Base-by-base conservation (phyloP, 352 stramenopile species). In the Globisporangium megalacanthum region DNA sequence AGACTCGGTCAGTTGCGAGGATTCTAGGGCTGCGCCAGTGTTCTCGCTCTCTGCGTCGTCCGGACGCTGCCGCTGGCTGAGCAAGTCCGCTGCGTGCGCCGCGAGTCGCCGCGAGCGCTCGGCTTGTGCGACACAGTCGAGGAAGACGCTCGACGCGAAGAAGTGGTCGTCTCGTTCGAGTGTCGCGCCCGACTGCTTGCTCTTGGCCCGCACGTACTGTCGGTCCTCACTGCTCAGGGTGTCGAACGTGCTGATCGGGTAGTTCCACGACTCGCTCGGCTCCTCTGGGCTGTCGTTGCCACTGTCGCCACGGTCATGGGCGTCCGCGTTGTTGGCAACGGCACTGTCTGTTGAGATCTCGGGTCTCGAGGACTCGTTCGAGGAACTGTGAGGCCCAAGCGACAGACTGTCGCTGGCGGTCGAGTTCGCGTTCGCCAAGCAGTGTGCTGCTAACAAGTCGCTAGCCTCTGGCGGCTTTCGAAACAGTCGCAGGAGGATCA, bases 41-140 rank as follows among this genome's bases (percentile, higher is more conserved):
- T 48, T 37, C 22, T 52, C 48, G 15, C 6, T 10, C 15, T n/a
- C 49, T n/a, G 9, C 11, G 44, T 36, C 39, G 9, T 31, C 52
- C 14, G 11, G 33, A 11, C 6, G 44, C 7, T 17, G 49, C 13
- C 52, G 55, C 15, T 66, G 60, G 17, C 41, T 59, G 45, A 82
- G 56, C 8, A 75, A 13, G 52, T 88, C 77, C 6, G 86, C 77
- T 8, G 79, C 75, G n/a, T 66, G 73, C 48, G 82, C 66, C 0
- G 77, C 84, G 22, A 89, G 58, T 4, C 75, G 64, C 15, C 79
- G 75, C 53, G 79, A 89, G 25, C 77, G 69, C 53, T 89, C 79
- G 33, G 73, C 73, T 54, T 88, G 79, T 0, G 75, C 75, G n/a
- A 89, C 67, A 57, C 75, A 86, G 56, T 89, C 77, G 10, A 89